Evolutionary conservation across 176 grass and related monocot species (phyloP), one percentile per base, ranked within the genome.

Genomic region (Oryza longistaminata): DNA sequence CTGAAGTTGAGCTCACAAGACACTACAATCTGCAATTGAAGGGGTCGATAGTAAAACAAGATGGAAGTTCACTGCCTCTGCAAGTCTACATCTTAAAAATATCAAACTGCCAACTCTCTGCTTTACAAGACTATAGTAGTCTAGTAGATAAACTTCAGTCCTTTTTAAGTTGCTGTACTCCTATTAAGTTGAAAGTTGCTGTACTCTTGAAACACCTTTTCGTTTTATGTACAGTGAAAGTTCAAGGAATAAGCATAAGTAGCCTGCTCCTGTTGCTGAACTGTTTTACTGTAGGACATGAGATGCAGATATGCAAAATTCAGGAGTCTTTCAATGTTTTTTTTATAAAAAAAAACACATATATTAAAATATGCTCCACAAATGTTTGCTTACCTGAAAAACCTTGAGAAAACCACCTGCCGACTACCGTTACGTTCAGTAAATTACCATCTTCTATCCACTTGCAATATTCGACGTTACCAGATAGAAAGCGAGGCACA

Each of bases 1-100:
- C 66, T 81, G 81, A 88, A 71, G 81, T 81, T 71, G 80, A 66
- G 10, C 21, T 71, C 80, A 53, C 6, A 71, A 72, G 16, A 91
- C 60, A 43, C 62, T 66, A 44, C 66, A 73, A 77, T 8, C 53
- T 22, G 53, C 2, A 64, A 65, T 71, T 71, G 15, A 2, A 29
- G 19, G 14, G 33, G 46, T 58, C n/a, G 2, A 10, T 3, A 24
- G n/a, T 66, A 19, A 75, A 75, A 74, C 53, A 26, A 50, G 61
- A 66, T 35, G 64, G 17, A 74, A 39, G 40, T 66, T 67, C 60
- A 25, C 71, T 52, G 43, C 22, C 12, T 49, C 14, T 58, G 13
- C 11, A 37, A 24, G 7, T 49, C 14, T 58, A 8, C 11, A 37
- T 69, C 44, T 43, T n/a, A 7, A 55, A 55, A 87, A 75, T 55